Base-by-base conservation (phyloP, 257 asterid genomes). In the Penstemon barbatus region DNA sequence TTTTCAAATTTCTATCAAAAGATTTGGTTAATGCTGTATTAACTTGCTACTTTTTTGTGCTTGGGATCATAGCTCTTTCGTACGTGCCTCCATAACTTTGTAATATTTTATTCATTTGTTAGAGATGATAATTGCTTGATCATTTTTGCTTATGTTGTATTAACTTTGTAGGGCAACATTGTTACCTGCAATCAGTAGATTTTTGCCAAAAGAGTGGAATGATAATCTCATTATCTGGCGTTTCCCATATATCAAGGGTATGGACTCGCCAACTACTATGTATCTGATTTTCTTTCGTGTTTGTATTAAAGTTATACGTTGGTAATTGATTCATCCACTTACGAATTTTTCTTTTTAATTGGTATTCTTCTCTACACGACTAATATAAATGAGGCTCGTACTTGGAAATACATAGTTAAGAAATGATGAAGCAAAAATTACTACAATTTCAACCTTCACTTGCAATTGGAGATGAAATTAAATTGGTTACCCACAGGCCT, bases 1-100 rank as follows among this genome's bases (percentile, higher is more conserved):
- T 94, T 38, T 94, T 94, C 76, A 94, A 94, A 79, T 91, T 94
- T 78, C 78, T 94, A n/a, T 89, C 99, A 0, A 94, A 94, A 73
- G 99, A 94, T 87, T 82, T 91, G 97, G 99, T 94, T 43, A 94
- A 94, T 84, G 96, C 97, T 41, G 97, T 91, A 12, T 74, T 94
- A 74, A 91, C 99, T 36, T 83, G 94, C 86, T 94, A 94, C 76
- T 94, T 94, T 77, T 87, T 91, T 66, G 84, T 94, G 61, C 99
- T 91, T 62, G 99, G 97, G 74, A 87, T 86, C 61, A 85, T 82
- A 62, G 99, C 99, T 53, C 96, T 94, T 75, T 89, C 95, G 99
- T 91, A 89, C 50, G 99, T 89, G 64, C 79, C 61, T 78, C 69
- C 73, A 25, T 64, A 36, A 73, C 62, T 67, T 63, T 76, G 5